These are phyloP conservation scores for Primulina huaijiensis DNA, from an alignment of 257 asterid genomes.

Conservation along the genomic window DNA sequence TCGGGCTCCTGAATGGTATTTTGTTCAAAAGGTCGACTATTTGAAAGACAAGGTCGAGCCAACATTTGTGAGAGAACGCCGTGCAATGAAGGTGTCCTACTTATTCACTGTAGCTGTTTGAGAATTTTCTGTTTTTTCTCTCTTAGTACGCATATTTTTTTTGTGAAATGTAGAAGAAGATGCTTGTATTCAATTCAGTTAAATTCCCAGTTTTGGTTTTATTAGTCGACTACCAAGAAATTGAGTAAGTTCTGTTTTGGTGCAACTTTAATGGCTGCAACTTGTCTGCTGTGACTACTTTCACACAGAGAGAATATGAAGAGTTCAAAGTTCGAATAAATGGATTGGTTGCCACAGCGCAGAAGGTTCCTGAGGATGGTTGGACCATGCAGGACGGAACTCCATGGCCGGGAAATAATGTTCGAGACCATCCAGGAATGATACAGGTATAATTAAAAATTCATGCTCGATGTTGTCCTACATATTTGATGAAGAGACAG, in stretches of 20 bases:
- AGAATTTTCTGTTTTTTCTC: background rate
- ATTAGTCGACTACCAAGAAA: background rate
- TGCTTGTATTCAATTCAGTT: background rate
- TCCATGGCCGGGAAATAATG: conserved; percentile 79
- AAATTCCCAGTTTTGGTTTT: background rate
- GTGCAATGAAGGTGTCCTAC: conserved; percentile 64
- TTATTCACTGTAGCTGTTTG: background rate
- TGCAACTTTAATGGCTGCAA: conserved; percentile 9
- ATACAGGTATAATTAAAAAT: conserved; percentile 38
- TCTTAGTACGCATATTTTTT: background rate
- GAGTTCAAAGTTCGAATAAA: conserved; percentile 49
- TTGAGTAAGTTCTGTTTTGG: background rate
- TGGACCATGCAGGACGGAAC: conserved; percentile 89
- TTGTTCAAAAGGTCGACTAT: conserved; percentile 64
- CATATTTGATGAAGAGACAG: background rate
- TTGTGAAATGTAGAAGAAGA: background rate
- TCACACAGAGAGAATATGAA: conserved; percentile 68
- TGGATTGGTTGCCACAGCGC: conserved; percentile 42
- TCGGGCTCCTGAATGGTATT: conserved; percentile 71
- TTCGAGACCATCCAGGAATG: conserved; percentile 57
- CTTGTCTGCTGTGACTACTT: conserved; percentile 13
- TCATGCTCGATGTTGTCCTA: background rate
- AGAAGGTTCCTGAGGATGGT: conserved; percentile 60
- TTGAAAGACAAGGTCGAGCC: conserved; percentile 74
- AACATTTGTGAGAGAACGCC: conserved; percentile 67